Evolutionary conservation across 1,284 basidiomycete species (phyloP).

Genomic region (Boletus subluridellus): DNA sequence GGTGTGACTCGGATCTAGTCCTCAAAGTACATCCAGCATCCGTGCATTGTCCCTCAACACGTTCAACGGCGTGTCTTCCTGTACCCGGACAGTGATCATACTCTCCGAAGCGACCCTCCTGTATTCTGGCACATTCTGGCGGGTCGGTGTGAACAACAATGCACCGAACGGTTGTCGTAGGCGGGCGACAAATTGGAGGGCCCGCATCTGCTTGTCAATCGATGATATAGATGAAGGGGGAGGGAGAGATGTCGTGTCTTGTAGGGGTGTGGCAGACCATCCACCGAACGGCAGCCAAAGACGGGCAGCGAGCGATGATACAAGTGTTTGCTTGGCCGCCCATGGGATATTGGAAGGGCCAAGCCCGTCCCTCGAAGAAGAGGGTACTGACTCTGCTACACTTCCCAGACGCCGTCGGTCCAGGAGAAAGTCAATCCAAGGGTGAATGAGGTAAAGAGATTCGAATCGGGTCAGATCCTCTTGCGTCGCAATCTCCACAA

Average conservation of each 20-base stretch:
- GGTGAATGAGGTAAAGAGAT: background rate
- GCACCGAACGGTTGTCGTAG: too few species aligned
- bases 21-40: too few species aligned
- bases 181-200: background rate
- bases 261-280: background rate
- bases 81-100: too few species aligned
- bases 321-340: background rate
- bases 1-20: too few species aligned
- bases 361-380: background rate
- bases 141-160: background rate
- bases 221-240: too few species aligned
- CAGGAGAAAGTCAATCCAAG: background rate
- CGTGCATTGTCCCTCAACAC: too few species aligned
- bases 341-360: too few species aligned
- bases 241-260: background rate
- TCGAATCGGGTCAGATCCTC: background rate
- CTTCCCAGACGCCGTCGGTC: background rate
- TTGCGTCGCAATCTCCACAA: background rate
- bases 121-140: too few species aligned
- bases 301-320: background rate
- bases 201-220: background rate
- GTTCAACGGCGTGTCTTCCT: too few species aligned
- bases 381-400: too few species aligned
- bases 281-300: background rate
- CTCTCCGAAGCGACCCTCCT: too few species aligned